Evolutionary conservation across 2,329 filamentous ascomycete species (phyloP).

Genomic region (Neofusicoccum cordaticola): DNA sequence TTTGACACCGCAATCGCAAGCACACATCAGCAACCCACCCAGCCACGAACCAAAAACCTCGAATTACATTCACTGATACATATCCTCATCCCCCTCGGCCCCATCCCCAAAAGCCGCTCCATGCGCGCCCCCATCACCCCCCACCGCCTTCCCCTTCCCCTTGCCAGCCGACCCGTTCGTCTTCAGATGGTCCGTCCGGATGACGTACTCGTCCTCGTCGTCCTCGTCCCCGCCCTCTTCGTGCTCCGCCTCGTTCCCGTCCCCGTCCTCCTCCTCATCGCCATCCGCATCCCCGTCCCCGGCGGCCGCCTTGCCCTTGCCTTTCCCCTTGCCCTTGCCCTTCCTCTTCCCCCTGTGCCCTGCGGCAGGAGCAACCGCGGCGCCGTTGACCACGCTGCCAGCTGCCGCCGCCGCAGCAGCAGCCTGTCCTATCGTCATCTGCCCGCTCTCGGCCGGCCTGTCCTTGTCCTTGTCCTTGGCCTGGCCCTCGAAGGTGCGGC

Average conservation of each 20-base stretch:
- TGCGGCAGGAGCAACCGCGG: background rate
- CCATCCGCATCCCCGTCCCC: background rate
- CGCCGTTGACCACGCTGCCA: background rate
- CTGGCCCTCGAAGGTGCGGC: slow-evolving; percentile 74
- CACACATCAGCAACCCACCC: too few species aligned
- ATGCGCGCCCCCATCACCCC: slow-evolving; percentile 26
- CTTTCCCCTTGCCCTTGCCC: slow-evolving; percentile 22
- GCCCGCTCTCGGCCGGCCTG: slow-evolving; percentile 27
- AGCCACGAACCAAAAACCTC: too few species aligned
- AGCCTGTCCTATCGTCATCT: background rate
- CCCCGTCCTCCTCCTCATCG: background rate
- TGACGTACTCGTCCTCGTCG: slow-evolving; percentile 41
- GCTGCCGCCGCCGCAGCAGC: background rate
- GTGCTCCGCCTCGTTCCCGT: background rate
- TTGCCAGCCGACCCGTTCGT: slow-evolving; percentile 32
- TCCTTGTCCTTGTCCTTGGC: slow-evolving; percentile 48
- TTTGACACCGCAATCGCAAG: too few species aligned
- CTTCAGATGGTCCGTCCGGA: slow-evolving; percentile 39
- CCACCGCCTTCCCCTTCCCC: slow-evolving; percentile 9
- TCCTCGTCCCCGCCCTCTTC: slow-evolving; percentile 17
- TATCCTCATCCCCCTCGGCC: slow-evolving; percentile 40
- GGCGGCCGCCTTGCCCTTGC: background rate
- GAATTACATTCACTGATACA: slow-evolving; percentile 32
- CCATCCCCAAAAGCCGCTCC: slow-evolving; percentile 39
- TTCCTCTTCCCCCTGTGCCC: background rate